Percentiles rank a stretch among this genome's conserved stretches.
These are phyloP conservation scores for Purpureocillium takamizusanense DNA, from an alignment of 2,329 filamentous ascomycete genomes.

Conservation along the genomic window DNA sequence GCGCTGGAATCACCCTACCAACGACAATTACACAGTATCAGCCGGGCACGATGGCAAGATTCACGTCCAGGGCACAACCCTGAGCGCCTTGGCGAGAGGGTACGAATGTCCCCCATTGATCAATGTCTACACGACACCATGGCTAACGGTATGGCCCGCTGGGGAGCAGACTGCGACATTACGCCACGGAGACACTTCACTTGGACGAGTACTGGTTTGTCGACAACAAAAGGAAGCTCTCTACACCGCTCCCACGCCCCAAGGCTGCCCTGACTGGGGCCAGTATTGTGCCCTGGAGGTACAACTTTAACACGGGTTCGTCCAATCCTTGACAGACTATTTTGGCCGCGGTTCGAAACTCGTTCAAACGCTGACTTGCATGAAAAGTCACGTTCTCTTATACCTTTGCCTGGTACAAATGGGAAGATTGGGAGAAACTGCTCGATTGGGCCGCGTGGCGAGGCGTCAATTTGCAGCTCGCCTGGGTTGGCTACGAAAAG, in stretches of 20 bases:
- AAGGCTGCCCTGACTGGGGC: constrained; percentile 4
- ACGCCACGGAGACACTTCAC: constrained; percentile 9
- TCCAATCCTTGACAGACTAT: no score
- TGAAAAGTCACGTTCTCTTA: constrained; percentile 40
- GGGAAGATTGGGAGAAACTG: constrained; percentile 42
- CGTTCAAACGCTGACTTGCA: no score
- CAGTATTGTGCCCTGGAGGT: constrained; percentile 17
- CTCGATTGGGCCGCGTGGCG: constrained; percentile 43
- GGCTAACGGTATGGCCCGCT: neutral
- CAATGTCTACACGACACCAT: no score
- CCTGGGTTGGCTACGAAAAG: constrained; percentile 43
- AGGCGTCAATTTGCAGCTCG: constrained; percentile 41
- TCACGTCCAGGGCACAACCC: constrained; percentile 9
- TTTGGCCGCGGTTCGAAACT: no score
- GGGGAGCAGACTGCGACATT: constrained; percentile 9
- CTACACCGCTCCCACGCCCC: constrained; percentile 4
- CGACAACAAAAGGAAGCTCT: constrained; percentile 1
- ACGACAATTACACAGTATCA: constrained; percentile 12
- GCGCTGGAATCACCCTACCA: constrained; percentile 10
- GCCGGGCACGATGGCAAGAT: constrained; percentile 7
- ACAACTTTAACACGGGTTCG: constrained; percentile 43
- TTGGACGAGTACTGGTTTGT: constrained; percentile 11
- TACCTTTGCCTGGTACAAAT: constrained; percentile 40
- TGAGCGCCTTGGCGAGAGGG: constrained; percentile 13
- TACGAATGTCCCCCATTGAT: constrained; percentile 2